Evolutionary conservation across 116 monocot species (phyloP).

Genomic region (Zostera marina): DNA sequence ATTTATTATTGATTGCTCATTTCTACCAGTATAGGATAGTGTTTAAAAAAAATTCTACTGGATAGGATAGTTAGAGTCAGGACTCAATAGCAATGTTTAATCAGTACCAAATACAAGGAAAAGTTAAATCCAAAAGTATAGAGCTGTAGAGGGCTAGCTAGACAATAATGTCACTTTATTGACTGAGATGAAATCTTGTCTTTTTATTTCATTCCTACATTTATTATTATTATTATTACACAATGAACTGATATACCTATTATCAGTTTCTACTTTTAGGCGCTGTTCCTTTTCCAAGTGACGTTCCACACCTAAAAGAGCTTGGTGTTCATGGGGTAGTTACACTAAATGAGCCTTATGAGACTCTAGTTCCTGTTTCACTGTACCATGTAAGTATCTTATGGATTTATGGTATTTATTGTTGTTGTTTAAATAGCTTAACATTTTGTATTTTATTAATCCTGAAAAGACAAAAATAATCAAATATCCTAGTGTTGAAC

Average conservation of each 20-base stretch:
- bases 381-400: constrained; percentile 27
- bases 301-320: constrained; percentile 29
- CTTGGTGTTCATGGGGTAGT: constrained; percentile 44
- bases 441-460: neutral
- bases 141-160: too few species aligned
- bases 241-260: neutral
- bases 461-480: neutral
- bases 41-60: too few species aligned
- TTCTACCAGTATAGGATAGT: too few species aligned
- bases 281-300: constrained; percentile 41
- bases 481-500: too few species aligned
- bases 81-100: too few species aligned
- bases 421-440: neutral
- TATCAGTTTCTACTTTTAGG: constrained; percentile 36
- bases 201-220: neutral
- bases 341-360: constrained; percentile 48
- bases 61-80: too few species aligned
- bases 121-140: too few species aligned
- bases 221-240: neutral
- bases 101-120: too few species aligned
- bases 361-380: constrained; percentile 44
- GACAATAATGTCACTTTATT: too few species aligned
- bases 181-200: too few species aligned
- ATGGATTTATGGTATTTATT: neutral
- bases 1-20: too few species aligned